A percentile compares a stretch with the other conserved stretches of the same genome.
Evolutionary conservation across 495 filamentous ascomycete species (phyloP).

Genomic region (Penicillium turbatum): DNA sequence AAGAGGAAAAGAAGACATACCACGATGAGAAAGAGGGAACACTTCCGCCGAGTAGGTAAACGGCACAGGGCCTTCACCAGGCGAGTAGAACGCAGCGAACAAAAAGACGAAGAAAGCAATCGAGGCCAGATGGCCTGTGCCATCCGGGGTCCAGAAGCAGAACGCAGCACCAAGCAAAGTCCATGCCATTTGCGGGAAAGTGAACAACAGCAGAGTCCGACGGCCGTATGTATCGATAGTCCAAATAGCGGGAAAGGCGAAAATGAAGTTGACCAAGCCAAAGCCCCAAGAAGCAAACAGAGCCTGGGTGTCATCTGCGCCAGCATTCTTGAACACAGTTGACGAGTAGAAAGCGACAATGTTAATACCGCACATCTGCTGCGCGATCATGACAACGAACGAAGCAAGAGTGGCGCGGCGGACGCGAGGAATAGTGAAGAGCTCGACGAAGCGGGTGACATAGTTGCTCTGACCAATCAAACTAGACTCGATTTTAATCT

Average conservation of each 20-base stretch:
- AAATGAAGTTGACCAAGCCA: slow-evolving; percentile 76
- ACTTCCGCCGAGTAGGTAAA: slow-evolving; percentile 77
- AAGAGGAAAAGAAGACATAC: slow-evolving; percentile 19
- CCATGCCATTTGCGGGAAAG: slow-evolving; percentile 84
- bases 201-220: slow-evolving; percentile 71
- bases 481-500: slow-evolving; percentile 51
- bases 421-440: slow-evolving; percentile 66
- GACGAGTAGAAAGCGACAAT: slow-evolving; percentile 83
- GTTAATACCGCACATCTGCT: slow-evolving; percentile 78
- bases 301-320: slow-evolving; percentile 52
- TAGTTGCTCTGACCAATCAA: slow-evolving; percentile 49
- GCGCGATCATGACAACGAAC: slow-evolving; percentile 65
- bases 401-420: slow-evolving; percentile 63
- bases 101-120: slow-evolving; percentile 65
- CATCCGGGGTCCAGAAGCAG: slow-evolving; percentile 60
- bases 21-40: slow-evolving; percentile 70
- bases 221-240: slow-evolving; percentile 87
- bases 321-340: slow-evolving; percentile 65
- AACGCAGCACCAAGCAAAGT: slow-evolving; percentile 70
- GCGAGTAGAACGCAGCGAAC: slow-evolving; percentile 64
- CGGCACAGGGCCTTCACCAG: slow-evolving; percentile 67
- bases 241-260: slow-evolving; percentile 76
- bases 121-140: slow-evolving; percentile 51
- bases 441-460: slow-evolving; percentile 53
- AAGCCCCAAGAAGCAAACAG: slow-evolving; percentile 79